These are phyloP conservation scores for Penicillium sp. DNA, from an alignment of 2,329 filamentous ascomycete genomes.

Conservation along the genomic window DNA sequence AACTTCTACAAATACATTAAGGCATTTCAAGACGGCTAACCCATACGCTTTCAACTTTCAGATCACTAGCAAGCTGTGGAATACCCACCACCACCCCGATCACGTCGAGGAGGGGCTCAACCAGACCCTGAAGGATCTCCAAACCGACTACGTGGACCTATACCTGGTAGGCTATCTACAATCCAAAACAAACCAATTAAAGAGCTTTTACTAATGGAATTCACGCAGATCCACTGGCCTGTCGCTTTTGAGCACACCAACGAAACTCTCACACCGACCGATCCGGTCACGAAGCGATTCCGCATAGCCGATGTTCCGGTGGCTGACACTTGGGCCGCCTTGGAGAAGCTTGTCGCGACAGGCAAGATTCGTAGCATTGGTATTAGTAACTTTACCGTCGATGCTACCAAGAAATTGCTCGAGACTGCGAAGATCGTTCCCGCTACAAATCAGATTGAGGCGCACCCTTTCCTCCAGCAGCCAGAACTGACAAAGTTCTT, in stretches of 20 bases:
- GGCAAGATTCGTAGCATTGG: conserved; percentile 39
- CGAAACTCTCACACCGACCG: conserved; percentile 28
- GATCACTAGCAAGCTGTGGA: conserved; percentile 61
- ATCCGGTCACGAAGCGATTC: conserved; percentile 28
- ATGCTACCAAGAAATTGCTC: conserved; percentile 29
- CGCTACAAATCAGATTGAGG: conserved; percentile 66
- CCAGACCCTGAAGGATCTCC: conserved; percentile 51
- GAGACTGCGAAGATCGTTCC: conserved; percentile 53
- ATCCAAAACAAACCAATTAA: not conserved
- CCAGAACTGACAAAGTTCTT: conserved; percentile 54
- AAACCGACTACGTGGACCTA: conserved; percentile 55
- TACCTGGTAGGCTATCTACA: conserved; percentile 41
- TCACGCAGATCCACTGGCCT: conserved; percentile 35
- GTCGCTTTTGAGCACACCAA: conserved; percentile 31
- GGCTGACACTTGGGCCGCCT: conserved; percentile 35
- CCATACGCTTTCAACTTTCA: conserved; percentile 25
- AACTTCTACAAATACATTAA: not conserved
- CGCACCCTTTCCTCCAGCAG: conserved; percentile 66
- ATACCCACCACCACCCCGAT: conserved; percentile 52
- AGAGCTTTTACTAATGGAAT: not conserved
- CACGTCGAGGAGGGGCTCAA: conserved; percentile 53
- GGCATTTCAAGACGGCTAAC: not conserved
- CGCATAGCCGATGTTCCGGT: conserved; percentile 27
- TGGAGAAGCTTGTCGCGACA: conserved; percentile 35
- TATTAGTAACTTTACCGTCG: conserved; percentile 43